Evolutionary conservation across 2,329 filamentous ascomycete species (phyloP).

Genomic region (Zymoseptoria brevis): DNA sequence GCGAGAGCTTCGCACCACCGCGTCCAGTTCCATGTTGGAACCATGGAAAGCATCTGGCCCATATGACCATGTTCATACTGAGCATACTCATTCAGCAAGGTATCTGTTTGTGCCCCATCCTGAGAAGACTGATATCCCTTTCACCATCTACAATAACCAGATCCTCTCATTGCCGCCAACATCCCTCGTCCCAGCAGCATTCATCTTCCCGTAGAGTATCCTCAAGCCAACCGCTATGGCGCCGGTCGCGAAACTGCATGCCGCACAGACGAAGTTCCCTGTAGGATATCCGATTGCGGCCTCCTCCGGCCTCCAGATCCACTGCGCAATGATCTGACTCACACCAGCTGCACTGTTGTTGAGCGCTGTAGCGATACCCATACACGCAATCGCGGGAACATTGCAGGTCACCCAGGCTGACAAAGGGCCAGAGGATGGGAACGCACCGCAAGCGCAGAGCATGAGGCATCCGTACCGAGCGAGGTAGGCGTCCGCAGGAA

Average conservation of each 20-base stretch:
- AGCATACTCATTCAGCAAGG: too few species aligned
- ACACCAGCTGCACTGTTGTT: conserved; percentile 34
- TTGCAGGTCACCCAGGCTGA: conserved; percentile 36
- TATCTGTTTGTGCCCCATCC: too few species aligned
- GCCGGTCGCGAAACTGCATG: conserved; percentile 30
- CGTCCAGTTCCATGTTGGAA: too few species aligned
- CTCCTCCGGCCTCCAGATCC: conserved; percentile 33
- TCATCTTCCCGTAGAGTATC: conserved; percentile 26
- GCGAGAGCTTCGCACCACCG: too few species aligned
- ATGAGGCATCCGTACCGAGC: conserved; percentile 33
- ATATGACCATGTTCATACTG: too few species aligned
- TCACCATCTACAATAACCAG: conserved; percentile 15
- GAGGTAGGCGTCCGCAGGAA: conserved; percentile 20
- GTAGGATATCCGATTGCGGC: conserved; percentile 30
- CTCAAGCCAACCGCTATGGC: conserved; percentile 21
- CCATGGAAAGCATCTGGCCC: too few species aligned
- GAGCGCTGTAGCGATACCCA: conserved; percentile 33
- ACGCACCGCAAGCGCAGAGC: conserved; percentile 32
- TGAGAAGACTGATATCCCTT: too few species aligned
- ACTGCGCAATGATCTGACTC: conserved; percentile 34
- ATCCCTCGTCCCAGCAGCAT: conserved; percentile 14
- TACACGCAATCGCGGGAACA: conserved; percentile 31
- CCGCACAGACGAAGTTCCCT: conserved; percentile 35
- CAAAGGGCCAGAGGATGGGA: conserved; percentile 31
- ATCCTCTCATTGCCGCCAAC: conserved; percentile 19